Percentiles rank a stretch among this genome's conserved stretches.
Conservation (phyloP, 768 basidiomycete genomes). For the Mycena rebaudengoi region DNA sequence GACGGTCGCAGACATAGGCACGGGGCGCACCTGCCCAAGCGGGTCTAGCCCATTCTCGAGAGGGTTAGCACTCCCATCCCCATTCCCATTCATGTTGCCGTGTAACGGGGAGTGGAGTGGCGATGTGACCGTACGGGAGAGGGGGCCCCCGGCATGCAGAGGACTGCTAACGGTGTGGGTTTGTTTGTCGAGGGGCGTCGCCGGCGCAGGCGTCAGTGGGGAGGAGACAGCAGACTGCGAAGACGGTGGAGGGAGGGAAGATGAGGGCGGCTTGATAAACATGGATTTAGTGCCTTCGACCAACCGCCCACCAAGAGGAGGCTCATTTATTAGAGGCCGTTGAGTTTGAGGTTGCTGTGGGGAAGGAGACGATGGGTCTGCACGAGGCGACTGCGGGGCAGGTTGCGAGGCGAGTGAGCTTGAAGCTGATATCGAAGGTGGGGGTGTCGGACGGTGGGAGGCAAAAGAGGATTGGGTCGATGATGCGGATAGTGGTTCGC, state of each 20-base stretch:
- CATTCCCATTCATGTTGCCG: slow-evolving; percentile 24
- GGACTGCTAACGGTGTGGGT: slow-evolving; percentile 36
- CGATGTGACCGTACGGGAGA: slow-evolving; percentile 33
- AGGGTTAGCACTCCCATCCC: slow-evolving; percentile 32
- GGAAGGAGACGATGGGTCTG: slow-evolving; percentile 62
- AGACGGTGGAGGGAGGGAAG: slow-evolving; percentile 45
- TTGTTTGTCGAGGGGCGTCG: slow-evolving; percentile 15
- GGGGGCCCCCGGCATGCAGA: slow-evolving; percentile 38
- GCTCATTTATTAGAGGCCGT: slow-evolving; percentile 45
- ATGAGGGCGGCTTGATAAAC: slow-evolving; percentile 67
- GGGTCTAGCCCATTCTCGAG: slow-evolving; percentile 60
- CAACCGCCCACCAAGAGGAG: slow-evolving; percentile 71
- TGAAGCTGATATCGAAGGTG: slow-evolving; percentile 16
- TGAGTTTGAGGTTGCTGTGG: slow-evolving; percentile 39
- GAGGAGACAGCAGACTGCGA: slow-evolving; percentile 46
- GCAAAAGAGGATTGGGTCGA: slow-evolving; percentile 25
- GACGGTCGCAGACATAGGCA: slow-evolving; percentile 77
- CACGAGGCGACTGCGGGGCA: slow-evolving; percentile 54
- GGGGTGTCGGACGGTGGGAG: slow-evolving; percentile 8
- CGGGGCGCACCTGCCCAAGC: slow-evolving; percentile 66
- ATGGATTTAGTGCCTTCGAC: slow-evolving; percentile 84
- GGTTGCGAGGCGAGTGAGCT: slow-evolving; percentile 16
- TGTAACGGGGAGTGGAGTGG: slow-evolving; percentile 38
- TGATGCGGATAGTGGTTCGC: slow-evolving; percentile 15
- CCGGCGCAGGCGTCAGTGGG: slow-evolving; percentile 37